Percentiles rank a stretch among this genome's conserved stretches.
These are phyloP conservation scores for Zopfochytrium polystomum DNA, from an alignment of 371 early-diverging fungal genomes.

Conservation along the genomic window DNA sequence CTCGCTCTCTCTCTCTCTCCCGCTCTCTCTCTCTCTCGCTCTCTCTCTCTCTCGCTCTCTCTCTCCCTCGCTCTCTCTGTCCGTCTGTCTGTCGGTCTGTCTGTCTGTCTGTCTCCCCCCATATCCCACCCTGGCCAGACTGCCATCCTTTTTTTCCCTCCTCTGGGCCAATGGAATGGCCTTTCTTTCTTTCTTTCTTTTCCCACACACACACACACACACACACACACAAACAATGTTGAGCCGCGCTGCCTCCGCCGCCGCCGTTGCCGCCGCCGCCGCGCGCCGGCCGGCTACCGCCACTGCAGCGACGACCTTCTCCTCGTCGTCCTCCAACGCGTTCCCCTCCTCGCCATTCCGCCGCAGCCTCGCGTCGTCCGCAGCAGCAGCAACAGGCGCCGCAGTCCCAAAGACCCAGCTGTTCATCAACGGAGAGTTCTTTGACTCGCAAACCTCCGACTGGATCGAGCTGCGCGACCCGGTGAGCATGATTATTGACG, in stretches of 20 bases:
- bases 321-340: neutral
- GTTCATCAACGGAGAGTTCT: constrained; percentile 87
- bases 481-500: constrained; percentile 46
- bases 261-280: neutral
- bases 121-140: no score
- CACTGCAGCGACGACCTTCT: neutral
- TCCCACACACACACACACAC: no score
- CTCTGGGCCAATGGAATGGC: no score
- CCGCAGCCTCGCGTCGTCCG: neutral
- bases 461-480: constrained; percentile 93
- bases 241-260: neutral
- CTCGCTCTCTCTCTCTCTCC: no score
- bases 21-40: no score
- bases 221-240: neutral
- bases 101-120: no score
- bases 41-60: no score
- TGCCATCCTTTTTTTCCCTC: no score
- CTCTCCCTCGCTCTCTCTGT: no score
- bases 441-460: constrained; percentile 78
- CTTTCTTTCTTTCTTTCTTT: no score
- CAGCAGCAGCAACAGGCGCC: neutral
- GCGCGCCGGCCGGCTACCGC: neutral
- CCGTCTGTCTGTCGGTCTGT: no score
- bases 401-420: constrained; percentile 36
- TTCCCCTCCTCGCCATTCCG: neutral